Base-by-base conservation (phyloP, 176 grass and related monocot genomes). In the Tuctoria greenei region DNA sequence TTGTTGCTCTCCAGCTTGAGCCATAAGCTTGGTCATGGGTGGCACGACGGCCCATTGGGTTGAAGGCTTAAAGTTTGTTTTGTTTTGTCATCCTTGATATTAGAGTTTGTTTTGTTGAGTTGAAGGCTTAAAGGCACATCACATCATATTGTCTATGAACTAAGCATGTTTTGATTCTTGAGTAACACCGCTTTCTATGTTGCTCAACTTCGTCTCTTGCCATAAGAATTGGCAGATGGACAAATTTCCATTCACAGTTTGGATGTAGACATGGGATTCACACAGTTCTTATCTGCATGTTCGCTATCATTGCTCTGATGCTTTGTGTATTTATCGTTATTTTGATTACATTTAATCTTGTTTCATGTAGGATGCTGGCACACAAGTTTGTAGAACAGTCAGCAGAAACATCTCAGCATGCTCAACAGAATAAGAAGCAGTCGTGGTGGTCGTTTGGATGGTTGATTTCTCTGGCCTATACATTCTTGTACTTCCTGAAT, bases 361-460 rank as follows among this genome's bases (percentile, higher is more conserved):
- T 67, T 92, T 86, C 44, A 10, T 75, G 42, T 58, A 98, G 95
- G 91, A 98, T 98, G 95, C 80, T 98, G 74, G 91, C 95, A 37
- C 95, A 94, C 83, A 97, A 97, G 57, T 89, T 97, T 75, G 91
- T 93, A 79, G 87, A 93, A 73, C 77, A 93, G 88, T 83, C 81
- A 81, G 74, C 72, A 83, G 83, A 87, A 83, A 84, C 80, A 21
- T 71, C 93, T 75, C 82, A 88, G 39, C 61, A 76, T 83, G 77
- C 61, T 76, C 89, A 93, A 69, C 71, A 89, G 83, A 93, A 91
- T 43, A 69, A 82, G 37, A 76, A 88, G 81, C 83, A 81, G 42
- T 87, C 95, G 25, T 97, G 95, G 95, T 97, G 95, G 95, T 91
- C 95, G 71, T 93, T 97, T 91, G 88, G 88, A 89, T 91, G 88